Base-by-base conservation (phyloP, 2,329 filamentous ascomycete genomes). In the Cladosporium sp. region DNA sequence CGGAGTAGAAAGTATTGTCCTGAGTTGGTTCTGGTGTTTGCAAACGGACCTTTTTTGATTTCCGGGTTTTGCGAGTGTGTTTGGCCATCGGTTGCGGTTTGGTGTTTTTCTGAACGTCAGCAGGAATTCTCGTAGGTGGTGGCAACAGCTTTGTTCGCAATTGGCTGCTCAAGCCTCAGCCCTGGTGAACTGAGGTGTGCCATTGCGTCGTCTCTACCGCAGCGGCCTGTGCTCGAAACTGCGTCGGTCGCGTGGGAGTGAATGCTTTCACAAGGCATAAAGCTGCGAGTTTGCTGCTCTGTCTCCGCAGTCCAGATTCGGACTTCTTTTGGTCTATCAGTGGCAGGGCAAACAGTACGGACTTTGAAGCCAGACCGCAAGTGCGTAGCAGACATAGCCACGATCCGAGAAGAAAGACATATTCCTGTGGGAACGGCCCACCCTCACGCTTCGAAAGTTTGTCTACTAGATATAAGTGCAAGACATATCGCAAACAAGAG, bases 1-100 rank as follows among this genome's bases (percentile, higher is more conserved):
- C 82, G 72, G 84, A 80, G 14, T 73, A 67, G 26, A 65, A 66
- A 68, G 86, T 11, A 11, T 51, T n/a, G 14, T 30, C 18, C 18
- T 15, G 11, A 14, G 21, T 4, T 30, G 24, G 24, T 28, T 30
- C 24, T 44, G 38, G 36, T 11, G 5, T n/a, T 34, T 21, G 14
- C 6, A 51, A 34, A 18, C 28, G 26, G 5, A 51, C 59, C 4
- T 44, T 44, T 24, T 61, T 61, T 18, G 26, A 3, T 24, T 34
- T 51, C 18, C 41, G 41, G 3, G 32, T 60, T 12, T 36, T 51
- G 58, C 24, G 36, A 47, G n/a, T 24, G 28, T 14, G 4, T 34
- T 36, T 36, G 18, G 26, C 18, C 52, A 55, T 55, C 15, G 10
- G 11, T n/a, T 14, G 47, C n/a, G 21, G 12, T 3, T 51, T 28